Evolutionary conservation across 192 early-diverging fungal species (phyloP), one percentile per base, ranked within the genome.

Genomic region (Diversispora epigaea): DNA sequence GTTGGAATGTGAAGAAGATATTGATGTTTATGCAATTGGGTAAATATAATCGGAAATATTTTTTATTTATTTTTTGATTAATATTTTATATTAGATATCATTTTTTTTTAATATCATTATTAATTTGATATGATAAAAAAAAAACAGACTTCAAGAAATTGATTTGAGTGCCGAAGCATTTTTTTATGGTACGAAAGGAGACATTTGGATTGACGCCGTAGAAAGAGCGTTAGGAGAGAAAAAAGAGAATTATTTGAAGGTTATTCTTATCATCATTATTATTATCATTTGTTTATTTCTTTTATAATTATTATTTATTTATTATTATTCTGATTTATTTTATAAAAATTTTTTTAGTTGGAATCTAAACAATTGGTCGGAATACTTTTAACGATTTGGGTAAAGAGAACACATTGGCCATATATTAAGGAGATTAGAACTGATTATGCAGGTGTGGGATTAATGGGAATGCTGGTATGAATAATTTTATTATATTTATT

Each of bases 331-430:
- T 14, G 56, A 58, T 55, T 12, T 63, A 11, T 56, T 39, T 62
- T 21, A 0, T 32, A 17, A 49, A 62, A 43, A 44, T 9, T 4
- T 45, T 39, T 64, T 45, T 72, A 87, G 85, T 83, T 91, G 8
- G 84, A 82, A 11, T 92, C 94, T 0, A 91, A 93, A 75, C 95
- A 95, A 81, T 86, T 98, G 25, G 89, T 99, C 41, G 95, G 94
- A 2, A 89, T 98, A 84, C 80, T 99, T 47, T 85, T 97, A 54
- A 83, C 96, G 40, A 86, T 97, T 15, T 95, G 93, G 82, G 88
- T 85, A 10, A 88, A 86, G 22, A 79, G 82, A 19, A 79, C 82
- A 1, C 80, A 92, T 47, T 41, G 55, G 0, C 70, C 78, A 8
- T 66, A 83, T 32, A 82, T 98, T 43, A 80, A 74, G 47, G 92